phyloP scores from a whole-genome alignment of 495 filamentous ascomycete species.

The Antarctomyces pellizariae region DNA sequence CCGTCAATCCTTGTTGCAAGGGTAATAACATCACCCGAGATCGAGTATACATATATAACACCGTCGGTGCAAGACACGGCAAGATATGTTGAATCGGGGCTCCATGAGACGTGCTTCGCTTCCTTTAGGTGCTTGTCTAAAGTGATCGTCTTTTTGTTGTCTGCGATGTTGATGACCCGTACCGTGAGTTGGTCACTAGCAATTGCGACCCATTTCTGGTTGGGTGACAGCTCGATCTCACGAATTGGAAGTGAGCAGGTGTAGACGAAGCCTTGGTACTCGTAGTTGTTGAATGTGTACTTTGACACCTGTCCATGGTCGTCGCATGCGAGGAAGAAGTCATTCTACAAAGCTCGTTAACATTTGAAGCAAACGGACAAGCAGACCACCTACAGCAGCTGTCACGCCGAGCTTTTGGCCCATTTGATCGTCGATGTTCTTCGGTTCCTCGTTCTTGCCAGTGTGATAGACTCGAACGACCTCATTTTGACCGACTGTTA shows the following conservation, averaged over 20 bases:
- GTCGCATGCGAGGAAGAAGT: slow-evolving; percentile 65
- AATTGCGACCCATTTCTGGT: slow-evolving; percentile 78
- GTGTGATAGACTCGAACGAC: slow-evolving; percentile 77
- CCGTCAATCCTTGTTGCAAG: slow-evolving; percentile 67
- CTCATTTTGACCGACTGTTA: slow-evolving; percentile 81
- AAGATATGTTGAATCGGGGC: slow-evolving; percentile 53
- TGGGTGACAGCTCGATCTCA: slow-evolving; percentile 63
- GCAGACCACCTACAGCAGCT: slow-evolving; percentile 30
- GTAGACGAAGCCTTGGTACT: slow-evolving; percentile 56
- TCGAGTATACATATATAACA: slow-evolving; percentile 66
- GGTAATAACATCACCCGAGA: slow-evolving; percentile 57
- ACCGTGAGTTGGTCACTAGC: slow-evolving; percentile 88
- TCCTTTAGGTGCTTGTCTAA: slow-evolving; percentile 62
- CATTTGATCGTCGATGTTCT: slow-evolving; percentile 66
- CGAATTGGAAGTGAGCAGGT: slow-evolving; percentile 64
- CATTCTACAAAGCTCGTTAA: slow-evolving; percentile 31
- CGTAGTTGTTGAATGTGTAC: slow-evolving; percentile 54
- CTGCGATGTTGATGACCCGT: slow-evolving; percentile 60
- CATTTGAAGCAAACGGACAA: neutral
- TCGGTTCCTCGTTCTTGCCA: slow-evolving; percentile 73
- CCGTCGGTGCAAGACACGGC: slow-evolving; percentile 77
- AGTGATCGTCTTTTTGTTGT: slow-evolving; percentile 48
- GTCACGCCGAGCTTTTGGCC: slow-evolving; percentile 60
- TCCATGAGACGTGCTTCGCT: slow-evolving; percentile 77
- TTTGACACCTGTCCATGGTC: slow-evolving; percentile 87